Evolutionary conservation across 139 green algal species (phyloP), one percentile per base, ranked within the genome.

Genomic region (Chloropicon primus): DNA sequence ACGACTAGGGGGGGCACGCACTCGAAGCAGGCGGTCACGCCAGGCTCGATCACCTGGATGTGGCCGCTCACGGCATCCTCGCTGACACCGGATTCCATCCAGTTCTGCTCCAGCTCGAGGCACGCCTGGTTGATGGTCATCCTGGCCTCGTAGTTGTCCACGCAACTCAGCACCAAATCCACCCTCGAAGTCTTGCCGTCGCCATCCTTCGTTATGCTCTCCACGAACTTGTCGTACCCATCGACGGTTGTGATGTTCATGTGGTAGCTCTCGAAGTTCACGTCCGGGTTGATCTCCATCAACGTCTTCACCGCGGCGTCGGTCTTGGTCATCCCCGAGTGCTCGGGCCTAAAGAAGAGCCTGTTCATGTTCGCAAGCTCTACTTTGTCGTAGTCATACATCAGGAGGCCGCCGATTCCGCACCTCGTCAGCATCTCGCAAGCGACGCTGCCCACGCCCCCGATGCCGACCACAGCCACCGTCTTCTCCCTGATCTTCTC

Each of bases 301-400:
- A 98, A 87, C 1, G 94, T 98, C 77, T 91, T 79, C 24, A 89
- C 87, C 1, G 95, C 94, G 1, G 94, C 94, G 28, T 96, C 93
- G 22, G 94, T 98, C 86, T 98, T 98, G 73, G 93, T 97, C 90
- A 98, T 92, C 71, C 94, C 94, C 76, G 87, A 92, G 27, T 87
- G 83, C 25, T 98, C 93, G 0, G 94, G 94, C 72, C 93, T 86
- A 88, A 97, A 98, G 85, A 98, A 98, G 41, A 98, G 90, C 1
- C 94, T 84, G 85, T 98, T 98, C 94, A 98, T 98, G 85, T 98
- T 98, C 77, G 94, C 94, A 75, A 97, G 86, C 87, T 98, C 94
- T 28, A 98, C 94, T 72, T 84, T 91, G 87, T 98, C 94, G 81
- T 96, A 96, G 80, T 96, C 89, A 77, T 96, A 98, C 79, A 98